Conservation (phyloP, 768 basidiomycete species). For the Amanita muscaria region DNA sequence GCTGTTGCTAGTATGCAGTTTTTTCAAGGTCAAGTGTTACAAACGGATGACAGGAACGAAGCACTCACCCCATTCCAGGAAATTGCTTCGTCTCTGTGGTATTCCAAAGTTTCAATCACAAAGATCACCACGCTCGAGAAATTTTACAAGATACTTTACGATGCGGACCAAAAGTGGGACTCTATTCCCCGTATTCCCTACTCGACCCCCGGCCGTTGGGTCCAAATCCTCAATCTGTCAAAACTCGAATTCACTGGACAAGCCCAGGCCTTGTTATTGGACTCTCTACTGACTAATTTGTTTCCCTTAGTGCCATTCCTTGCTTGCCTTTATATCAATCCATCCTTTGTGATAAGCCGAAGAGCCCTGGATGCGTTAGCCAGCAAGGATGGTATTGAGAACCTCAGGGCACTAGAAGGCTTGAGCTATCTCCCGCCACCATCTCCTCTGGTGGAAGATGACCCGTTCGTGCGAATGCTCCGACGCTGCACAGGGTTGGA, state of each 20-base stretch:
- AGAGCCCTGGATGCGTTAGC: slow-evolving; percentile 46
- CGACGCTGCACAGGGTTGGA: slow-evolving; percentile 48
- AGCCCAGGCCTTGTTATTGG: slow-evolving; percentile 44
- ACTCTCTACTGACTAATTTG: slow-evolving; percentile 53
- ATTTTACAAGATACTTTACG: slow-evolving; percentile 49
- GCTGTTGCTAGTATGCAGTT: slow-evolving; percentile 34
- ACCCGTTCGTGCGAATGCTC: slow-evolving; percentile 52
- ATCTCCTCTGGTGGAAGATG: slow-evolving; percentile 31
- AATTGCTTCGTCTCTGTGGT: slow-evolving; percentile 58
- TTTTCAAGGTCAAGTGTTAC: slow-evolving; percentile 40
- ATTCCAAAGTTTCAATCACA: slow-evolving; percentile 41
- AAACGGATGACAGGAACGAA: not conserved
- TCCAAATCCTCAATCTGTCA: slow-evolving; percentile 68
- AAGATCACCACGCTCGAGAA: slow-evolving; percentile 38
- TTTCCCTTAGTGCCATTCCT: slow-evolving; percentile 67
- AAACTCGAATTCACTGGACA: slow-evolving; percentile 34
- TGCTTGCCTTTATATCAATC: slow-evolving; percentile 40
- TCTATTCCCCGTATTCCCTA: slow-evolving; percentile 81
- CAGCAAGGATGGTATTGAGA: slow-evolving; percentile 38
- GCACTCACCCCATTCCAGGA: slow-evolving; percentile 32
- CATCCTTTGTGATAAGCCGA: slow-evolving; percentile 51
- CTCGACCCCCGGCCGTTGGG: slow-evolving; percentile 84
- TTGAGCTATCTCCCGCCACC: slow-evolving; percentile 38
- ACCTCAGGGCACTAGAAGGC: slow-evolving; percentile 46
- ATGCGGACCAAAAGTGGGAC: slow-evolving; percentile 77